These are phyloP conservation scores for Pleurostoma richardsiae DNA, from an alignment of 2,329 filamentous ascomycete genomes.

Conservation along the genomic window DNA sequence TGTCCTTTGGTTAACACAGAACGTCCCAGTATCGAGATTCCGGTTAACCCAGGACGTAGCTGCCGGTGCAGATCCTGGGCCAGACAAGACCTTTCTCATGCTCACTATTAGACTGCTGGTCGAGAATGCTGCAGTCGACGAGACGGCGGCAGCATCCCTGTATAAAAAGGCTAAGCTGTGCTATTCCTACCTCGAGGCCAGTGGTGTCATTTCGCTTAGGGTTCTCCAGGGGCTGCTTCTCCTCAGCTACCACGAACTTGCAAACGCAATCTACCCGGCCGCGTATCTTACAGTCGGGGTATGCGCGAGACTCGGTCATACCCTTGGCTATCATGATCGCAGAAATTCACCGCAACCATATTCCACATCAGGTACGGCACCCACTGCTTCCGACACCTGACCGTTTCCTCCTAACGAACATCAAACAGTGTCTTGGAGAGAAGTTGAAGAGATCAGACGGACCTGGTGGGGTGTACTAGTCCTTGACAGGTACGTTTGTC, in stretches of 20 bases:
- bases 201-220: conserved; percentile 3
- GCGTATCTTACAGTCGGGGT: conserved; percentile 9
- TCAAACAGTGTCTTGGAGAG: conserved; percentile 3
- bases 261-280: conserved; percentile 5
- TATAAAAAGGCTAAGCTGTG: conserved; percentile 5
- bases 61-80: not conserved
- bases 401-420: not conserved
- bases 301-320: conserved; percentile 6
- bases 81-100: conserved; percentile 3
- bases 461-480: conserved; percentile 8
- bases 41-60: not conserved
- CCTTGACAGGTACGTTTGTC: conserved; percentile 5
- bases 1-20: too few species aligned
- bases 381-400: too few species aligned
- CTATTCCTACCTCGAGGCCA: conserved; percentile 3
- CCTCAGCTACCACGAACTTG: conserved; percentile 7
- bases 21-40: conserved; percentile 3
- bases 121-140: not conserved
- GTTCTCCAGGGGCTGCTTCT: conserved; percentile 7
- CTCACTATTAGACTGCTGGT: conserved; percentile 4
- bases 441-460: conserved; percentile 7
- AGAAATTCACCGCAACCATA: conserved; percentile 1
- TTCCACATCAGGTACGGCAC: not conserved
- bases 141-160: not conserved
- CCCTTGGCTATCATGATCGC: conserved; percentile 6